These are phyloP conservation scores for Fusarium sp. DNA, from an alignment of 2,329 filamentous ascomycete species.

Conservation along the genomic window DNA sequence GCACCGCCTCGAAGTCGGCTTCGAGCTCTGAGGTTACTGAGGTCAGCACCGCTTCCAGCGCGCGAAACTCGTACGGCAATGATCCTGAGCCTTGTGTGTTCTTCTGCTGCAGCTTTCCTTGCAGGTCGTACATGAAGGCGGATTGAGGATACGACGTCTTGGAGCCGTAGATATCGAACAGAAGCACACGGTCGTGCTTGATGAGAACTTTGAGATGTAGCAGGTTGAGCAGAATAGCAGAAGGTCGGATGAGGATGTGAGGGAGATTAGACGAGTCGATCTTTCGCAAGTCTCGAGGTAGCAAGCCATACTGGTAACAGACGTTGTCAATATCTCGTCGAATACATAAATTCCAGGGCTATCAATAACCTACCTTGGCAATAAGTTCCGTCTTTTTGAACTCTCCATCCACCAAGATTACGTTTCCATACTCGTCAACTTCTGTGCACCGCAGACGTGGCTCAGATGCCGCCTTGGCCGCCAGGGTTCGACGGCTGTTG, in stretches of 20 bases:
- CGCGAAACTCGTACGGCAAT: conserved; percentile 95
- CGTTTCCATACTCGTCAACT: conserved; percentile 91
- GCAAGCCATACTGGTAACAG: conserved; percentile 81
- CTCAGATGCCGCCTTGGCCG: conserved; percentile 85
- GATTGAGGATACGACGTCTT: conserved; percentile 96
- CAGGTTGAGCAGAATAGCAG: conserved; percentile 94
- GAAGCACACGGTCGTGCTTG: conserved; percentile 92
- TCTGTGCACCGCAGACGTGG: conserved; percentile 93
- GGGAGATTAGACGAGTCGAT: conserved; percentile 97
- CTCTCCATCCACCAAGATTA: conserved; percentile 93
- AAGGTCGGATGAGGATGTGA: conserved; percentile 93
- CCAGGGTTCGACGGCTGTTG: conserved; percentile 78
- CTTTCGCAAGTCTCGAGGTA: conserved; percentile 95
- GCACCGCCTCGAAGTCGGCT: conserved; percentile 93
- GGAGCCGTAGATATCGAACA: conserved; percentile 97
- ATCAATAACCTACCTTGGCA: conserved; percentile 78
- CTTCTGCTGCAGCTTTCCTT: conserved; percentile 92
- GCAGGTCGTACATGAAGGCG: conserved; percentile 97
- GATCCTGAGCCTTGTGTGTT: conserved; percentile 69
- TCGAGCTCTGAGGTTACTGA: conserved; percentile 94
- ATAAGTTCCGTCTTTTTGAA: conserved; percentile 99
- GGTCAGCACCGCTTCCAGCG: conserved; percentile 94
- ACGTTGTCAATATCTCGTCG: conserved; percentile 14
- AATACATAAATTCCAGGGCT: neutral
- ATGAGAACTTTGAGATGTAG: conserved; percentile 97